A percentile compares a stretch with the other conserved stretches of the same genome.
Evolutionary conservation across 768 basidiomycete genomes (phyloP).

Genomic region (Kwoniella newhampshirensis): DNA sequence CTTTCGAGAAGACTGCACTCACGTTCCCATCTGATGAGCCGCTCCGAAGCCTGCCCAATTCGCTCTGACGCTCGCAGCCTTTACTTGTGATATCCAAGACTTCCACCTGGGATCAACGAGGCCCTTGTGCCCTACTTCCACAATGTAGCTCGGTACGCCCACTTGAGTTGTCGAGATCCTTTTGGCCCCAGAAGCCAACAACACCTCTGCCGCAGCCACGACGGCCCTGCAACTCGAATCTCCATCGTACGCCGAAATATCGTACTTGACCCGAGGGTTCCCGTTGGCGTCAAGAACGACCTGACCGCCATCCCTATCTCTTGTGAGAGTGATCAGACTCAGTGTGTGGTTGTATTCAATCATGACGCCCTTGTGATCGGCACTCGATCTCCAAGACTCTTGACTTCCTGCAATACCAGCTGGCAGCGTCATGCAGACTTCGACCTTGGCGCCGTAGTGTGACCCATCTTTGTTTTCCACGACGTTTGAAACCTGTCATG

Average conservation of each 20-base stretch:
- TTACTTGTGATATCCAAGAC: conserved; percentile 28
- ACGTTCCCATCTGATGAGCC: conserved; percentile 50
- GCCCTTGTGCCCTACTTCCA: conserved; percentile 4
- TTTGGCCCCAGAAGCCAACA: conserved; percentile 29
- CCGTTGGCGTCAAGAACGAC: conserved; percentile 26
- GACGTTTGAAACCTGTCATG: conserved; percentile 22
- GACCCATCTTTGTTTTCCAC: conserved; percentile 36
- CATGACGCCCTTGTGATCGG: conserved; percentile 27
- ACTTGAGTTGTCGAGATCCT: conserved; percentile 29
- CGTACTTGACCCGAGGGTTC: conserved; percentile 31
- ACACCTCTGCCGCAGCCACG: conserved; percentile 27
- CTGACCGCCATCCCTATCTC: conserved; percentile 31
- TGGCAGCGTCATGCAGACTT: conserved; percentile 30
- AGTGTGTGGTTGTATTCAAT: conserved; percentile 24
- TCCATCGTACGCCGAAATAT: conserved; percentile 30
- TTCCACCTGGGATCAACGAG: conserved; percentile 26
- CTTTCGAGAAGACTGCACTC: neutral
- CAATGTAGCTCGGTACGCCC: conserved; percentile 18
- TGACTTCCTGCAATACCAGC: conserved; percentile 6
- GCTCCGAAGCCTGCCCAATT: conserved; percentile 21
- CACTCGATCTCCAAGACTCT: conserved; percentile 18
- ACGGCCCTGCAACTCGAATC: conserved; percentile 24
- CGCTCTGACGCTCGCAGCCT: conserved; percentile 22
- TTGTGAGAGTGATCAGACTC: conserved; percentile 35
- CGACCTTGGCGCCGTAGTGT: conserved; percentile 46